These are phyloP conservation scores for Diaporthe vexans DNA, from an alignment of 2,329 filamentous ascomycete species.

Conservation along the genomic window DNA sequence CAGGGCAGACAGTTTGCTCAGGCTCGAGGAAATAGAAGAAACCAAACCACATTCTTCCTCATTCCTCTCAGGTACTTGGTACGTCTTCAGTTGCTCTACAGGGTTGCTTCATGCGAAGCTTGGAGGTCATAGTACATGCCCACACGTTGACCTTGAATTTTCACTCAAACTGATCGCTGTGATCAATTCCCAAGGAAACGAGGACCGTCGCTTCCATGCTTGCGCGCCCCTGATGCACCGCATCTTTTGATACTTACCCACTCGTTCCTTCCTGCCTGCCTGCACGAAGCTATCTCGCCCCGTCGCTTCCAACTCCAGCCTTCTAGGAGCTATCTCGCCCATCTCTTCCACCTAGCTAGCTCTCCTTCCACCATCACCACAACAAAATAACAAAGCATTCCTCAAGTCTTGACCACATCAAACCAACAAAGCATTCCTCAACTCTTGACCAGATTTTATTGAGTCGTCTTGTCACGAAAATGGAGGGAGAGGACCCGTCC, in stretches of 20 bases:
- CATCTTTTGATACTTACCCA: not conserved
- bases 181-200: not conserved
- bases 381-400: not conserved
- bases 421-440: not conserved
- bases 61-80: not conserved
- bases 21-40: constrained; percentile 37
- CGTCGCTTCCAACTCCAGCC: not conserved
- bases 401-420: not conserved
- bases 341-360: not conserved
- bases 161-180: not conserved
- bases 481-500: not conserved
- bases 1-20: constrained; percentile 30
- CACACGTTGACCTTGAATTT: not conserved
- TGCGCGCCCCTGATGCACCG: not conserved
- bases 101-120: not conserved
- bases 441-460: not conserved
- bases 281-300: not conserved
- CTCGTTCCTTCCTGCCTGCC: constrained; percentile 9
- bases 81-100: not conserved
- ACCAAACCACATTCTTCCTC: constrained; percentile 41
- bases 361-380: not conserved
- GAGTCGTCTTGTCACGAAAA: not conserved
- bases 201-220: not conserved
- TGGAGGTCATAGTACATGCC: not conserved
- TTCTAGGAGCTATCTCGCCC: not conserved